These are phyloP conservation scores for Peronospora tabacina DNA, from an alignment of 352 stramenopile species.

Conservation along the genomic window DNA sequence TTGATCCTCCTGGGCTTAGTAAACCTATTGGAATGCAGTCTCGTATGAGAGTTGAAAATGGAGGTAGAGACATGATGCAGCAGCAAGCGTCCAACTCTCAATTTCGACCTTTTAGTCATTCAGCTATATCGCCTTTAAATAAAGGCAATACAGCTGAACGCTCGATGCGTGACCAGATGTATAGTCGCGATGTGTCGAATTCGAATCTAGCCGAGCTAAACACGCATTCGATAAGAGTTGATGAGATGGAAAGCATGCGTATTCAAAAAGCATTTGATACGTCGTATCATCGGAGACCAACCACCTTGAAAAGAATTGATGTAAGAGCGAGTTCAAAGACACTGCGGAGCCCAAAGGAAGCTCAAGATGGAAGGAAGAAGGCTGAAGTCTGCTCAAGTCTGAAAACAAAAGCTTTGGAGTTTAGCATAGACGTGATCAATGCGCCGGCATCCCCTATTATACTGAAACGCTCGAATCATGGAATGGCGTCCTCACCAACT, in stretches of 20 bases:
- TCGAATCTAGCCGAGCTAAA: conserved; percentile 58
- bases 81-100: conserved; percentile 6
- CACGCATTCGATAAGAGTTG: conserved; percentile 51
- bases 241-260: conserved; percentile 23
- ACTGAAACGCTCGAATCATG: conserved; percentile 15
- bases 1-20: conserved; percentile 25
- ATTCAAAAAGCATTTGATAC: conserved; percentile 16
- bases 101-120: conserved; percentile 12
- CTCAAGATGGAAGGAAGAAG: conserved; percentile 17
- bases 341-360: conserved; percentile 17
- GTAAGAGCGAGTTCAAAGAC: conserved; percentile 25
- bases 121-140: conserved; percentile 10
- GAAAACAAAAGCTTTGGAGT: conserved; percentile 19
- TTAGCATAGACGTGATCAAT: conserved; percentile 17
- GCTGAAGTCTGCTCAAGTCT: conserved; percentile 18
- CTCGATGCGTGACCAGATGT: conserved; percentile 3
- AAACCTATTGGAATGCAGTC: conserved; percentile 6
- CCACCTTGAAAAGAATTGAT: conserved; percentile 26
- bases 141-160: conserved; percentile 1
- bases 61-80: conserved; percentile 13
- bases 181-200: conserved; percentile 31
- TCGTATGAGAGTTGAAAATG: conserved; percentile 3
- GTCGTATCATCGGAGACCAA: conserved; percentile 12
- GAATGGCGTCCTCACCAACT: conserved; percentile 3
- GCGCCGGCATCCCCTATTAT: conserved; percentile 11